Evolutionary conservation across 495 filamentous ascomycete species (phyloP), one percentile per base, ranked within the genome.

Genomic region (Tuber umbilicatum): DNA sequence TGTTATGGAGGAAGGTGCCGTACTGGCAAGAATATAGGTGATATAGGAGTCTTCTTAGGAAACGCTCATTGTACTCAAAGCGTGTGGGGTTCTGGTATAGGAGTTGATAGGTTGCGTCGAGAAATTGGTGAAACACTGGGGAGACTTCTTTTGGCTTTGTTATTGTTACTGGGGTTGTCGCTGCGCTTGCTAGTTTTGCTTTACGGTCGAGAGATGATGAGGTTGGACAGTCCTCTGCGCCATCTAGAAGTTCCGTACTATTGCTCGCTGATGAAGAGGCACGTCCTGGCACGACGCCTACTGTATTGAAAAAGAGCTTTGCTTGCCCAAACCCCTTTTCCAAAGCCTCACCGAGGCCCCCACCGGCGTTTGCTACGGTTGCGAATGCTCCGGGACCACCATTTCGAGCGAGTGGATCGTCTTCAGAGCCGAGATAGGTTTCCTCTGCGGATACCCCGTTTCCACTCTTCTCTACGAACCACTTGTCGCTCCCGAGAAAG

Each of bases 81-180:
- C 95, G 89, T 40, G 89, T 92, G 0, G 95, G 94, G 78, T 97
- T 86, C 79, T 98, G 96, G 71, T 91, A 85, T 21, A 97, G 86
- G 14, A 99, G 86, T 79, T 99, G 96, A 77, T 94, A 98, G 6
- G 93, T 93, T 31, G 93, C 92, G 80, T 99, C 96, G 16, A 99
- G 89, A 83, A 98, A 99, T 82, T 99, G 96, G 80, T 99, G 96
- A 84, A 99, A 98, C 19, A 98, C 91, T 0, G 96, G 96, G n/a
- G 91, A 94, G 2, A 94, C 92, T 82, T 98, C 94, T 73, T 93
- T 97, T 40, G 16, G 84, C 72, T 78, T 82, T 68, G 47, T 80
- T 83, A 82, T 70, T 40, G 68, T 71, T 16, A 70, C 40, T 1
- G 82, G 74, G 10, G 76, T 78, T n/a, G 74, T 76, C 23, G 73